Evolutionary conservation across 805 yeast species (phyloP), one percentile per base, ranked within the genome.

Genomic region (Cyberlindnera veronae): DNA sequence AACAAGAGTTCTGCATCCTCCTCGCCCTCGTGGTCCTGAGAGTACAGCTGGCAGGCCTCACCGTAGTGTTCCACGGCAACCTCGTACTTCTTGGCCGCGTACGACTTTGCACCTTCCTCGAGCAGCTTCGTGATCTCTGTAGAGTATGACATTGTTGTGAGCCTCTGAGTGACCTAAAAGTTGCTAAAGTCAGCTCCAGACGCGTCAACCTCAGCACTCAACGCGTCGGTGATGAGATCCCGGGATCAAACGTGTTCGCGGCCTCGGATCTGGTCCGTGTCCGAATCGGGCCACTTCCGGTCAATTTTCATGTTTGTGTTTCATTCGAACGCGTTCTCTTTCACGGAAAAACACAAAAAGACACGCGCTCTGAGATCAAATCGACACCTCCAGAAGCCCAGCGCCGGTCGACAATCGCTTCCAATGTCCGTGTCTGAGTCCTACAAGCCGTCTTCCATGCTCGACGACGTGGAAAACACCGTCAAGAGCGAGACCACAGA

Each of bases 1-100:
- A 73, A 78, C 53, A 89, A 66, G 49, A 87, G 68, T 45, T 85
- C 85, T 5, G 93, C 83, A 45, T 76, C 75, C 48, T 88, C 95
- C 32, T 75, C 74, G n/a, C 76, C 79, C 12, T 72, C 68, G 17
- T 45, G 44, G 4, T 36, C 41, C 15, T 71, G 64, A 36, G 77
- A 72, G 49, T 64, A 71, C 31, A 60, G 46, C 42, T 75, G 82
- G 57, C 95, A 87, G 1, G 93, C 89, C 41, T 79, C 77, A 0
- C 86, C 89, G 48, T 82, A 85, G 39, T 68, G 65, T 44, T 79
- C 84, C 2, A 77, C 79, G 0, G 95, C 88, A n/a, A 60, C 55
- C 23, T 81, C 90, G 56, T 67, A 86, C 32, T 81, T 71, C 54
- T 78, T 81, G 13, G 71, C 66, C 0, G 89, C 85, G 55, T 76